phyloP scores from a whole-genome alignment of 2,329 filamentous ascomycete genomes.

The Leptographium flavum region DNA sequence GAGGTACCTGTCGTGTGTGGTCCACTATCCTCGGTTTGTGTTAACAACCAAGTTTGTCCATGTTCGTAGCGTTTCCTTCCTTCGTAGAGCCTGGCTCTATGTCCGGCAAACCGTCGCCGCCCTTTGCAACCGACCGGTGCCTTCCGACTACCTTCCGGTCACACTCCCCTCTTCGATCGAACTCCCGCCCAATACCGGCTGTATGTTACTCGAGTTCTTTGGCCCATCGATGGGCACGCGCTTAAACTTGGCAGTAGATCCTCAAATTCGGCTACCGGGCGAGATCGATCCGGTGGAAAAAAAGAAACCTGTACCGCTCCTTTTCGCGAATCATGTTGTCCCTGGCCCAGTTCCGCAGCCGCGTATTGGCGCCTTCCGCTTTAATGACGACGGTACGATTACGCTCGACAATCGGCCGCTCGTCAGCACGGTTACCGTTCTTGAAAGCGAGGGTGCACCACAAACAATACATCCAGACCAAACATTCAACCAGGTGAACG shows the following conservation, averaged over 20 bases:
- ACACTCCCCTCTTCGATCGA: background rate
- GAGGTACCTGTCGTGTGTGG: too few species aligned
- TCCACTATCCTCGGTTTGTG: background rate
- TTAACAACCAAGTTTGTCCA: background rate
- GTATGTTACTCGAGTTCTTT: conserved; percentile 6
- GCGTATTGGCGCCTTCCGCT: conserved; percentile 16
- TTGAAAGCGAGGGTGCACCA: conserved; percentile 20
- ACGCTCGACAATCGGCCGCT: conserved; percentile 7
- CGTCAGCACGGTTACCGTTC: conserved; percentile 14
- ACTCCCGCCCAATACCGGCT: background rate
- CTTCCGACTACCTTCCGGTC: background rate
- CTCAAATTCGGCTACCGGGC: background rate
- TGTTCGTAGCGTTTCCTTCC: background rate
- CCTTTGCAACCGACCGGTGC: background rate
- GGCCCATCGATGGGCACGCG: conserved; percentile 2
- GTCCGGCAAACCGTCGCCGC: background rate
- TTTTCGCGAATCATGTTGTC: conserved; percentile 15
- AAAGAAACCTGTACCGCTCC: conserved; percentile 6
- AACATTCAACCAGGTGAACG: conserved; percentile 18
- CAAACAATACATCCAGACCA: conserved; percentile 16
- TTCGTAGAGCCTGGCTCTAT: conserved; percentile 1
- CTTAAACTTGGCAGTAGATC: background rate
- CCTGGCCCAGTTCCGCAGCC: conserved; percentile 16
- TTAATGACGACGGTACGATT: conserved; percentile 14
- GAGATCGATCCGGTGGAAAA: conserved; percentile 1